phyloP scores from a whole-genome alignment of 2,329 filamentous ascomycete species.

The Fusarium acutatum region DNA sequence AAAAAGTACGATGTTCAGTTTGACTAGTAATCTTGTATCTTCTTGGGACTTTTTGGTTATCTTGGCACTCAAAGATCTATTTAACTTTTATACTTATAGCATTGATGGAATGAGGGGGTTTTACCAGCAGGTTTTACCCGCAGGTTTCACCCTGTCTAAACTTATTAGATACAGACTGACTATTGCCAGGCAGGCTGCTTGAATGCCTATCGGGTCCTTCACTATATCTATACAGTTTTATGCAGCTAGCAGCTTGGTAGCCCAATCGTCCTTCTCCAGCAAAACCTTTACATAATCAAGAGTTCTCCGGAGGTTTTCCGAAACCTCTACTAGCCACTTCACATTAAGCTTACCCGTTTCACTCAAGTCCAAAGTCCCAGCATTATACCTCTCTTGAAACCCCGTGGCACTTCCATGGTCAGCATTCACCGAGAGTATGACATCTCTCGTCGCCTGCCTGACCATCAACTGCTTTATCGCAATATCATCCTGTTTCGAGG shows the following conservation, averaged over 20 bases:
- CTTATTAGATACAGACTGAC: too few species aligned
- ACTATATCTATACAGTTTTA: too few species aligned
- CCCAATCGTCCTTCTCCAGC: constrained; percentile 1
- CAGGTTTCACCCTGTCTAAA: too few species aligned
- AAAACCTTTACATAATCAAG: neutral
- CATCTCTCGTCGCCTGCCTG: neutral
- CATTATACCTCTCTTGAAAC: neutral
- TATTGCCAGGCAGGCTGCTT: too few species aligned
- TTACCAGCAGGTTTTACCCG: too few species aligned
- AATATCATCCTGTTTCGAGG: neutral
- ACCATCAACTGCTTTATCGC: constrained; percentile 6
- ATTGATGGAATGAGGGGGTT: too few species aligned
- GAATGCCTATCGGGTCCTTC: too few species aligned
- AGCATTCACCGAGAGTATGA: neutral
- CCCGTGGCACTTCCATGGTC: neutral
- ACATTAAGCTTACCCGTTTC: constrained; percentile 7
- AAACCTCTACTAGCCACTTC: neutral
- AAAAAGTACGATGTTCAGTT: constrained; percentile 3
- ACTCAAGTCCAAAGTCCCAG: neutral
- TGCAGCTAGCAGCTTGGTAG: neutral
- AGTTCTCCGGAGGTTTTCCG: neutral
- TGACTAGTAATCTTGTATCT: neutral
- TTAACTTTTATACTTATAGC: too few species aligned
- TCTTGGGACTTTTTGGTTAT: too few species aligned
- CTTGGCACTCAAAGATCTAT: too few species aligned